Evolutionary conservation across 371 early-diverging fungal species (phyloP).

Genomic region (Mucor saturninus): DNA sequence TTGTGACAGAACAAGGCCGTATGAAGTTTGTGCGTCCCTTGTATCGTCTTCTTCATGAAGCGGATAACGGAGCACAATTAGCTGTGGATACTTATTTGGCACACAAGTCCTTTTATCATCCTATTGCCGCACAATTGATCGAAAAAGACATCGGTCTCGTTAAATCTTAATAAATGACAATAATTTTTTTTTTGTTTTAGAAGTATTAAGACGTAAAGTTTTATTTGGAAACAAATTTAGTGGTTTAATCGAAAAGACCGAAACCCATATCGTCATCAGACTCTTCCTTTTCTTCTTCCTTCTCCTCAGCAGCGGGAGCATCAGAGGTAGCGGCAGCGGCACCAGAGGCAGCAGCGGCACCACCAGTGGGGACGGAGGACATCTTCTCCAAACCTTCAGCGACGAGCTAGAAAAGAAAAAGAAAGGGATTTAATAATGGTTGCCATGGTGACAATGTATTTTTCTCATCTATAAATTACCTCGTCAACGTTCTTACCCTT

Average conservation of each 20-base stretch:
- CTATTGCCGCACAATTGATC: conserved; percentile 85
- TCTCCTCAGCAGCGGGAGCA: conserved; percentile 60
- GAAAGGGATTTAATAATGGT: too few relatives aligned
- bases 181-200: neutral
- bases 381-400: conserved; percentile 92
- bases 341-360: conserved; percentile 77
- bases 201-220: neutral
- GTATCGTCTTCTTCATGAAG: conserved; percentile 69
- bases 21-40: conserved; percentile 94
- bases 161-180: conserved; percentile 7
- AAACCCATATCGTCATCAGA: conserved; percentile 78
- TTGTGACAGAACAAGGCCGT: conserved; percentile 88
- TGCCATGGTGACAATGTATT: too few relatives aligned
- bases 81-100: conserved; percentile 82
- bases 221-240: conserved; percentile 3
- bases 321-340: conserved; percentile 56
- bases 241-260: conserved; percentile 54
- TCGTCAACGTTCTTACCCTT: conserved; percentile 91
- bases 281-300: conserved; percentile 78
- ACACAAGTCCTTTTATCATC: conserved; percentile 88
- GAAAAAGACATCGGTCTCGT: conserved; percentile 74
- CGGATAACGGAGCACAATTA: conserved; percentile 71
- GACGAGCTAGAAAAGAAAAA: conserved; percentile 61
- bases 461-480: conserved; percentile 38
- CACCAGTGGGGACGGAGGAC: conserved; percentile 91